A percentile compares a stretch with the other conserved stretches of the same genome.
Conservation (phyloP, 257 asterid genomes). For the Apocynum venetum region DNA sequence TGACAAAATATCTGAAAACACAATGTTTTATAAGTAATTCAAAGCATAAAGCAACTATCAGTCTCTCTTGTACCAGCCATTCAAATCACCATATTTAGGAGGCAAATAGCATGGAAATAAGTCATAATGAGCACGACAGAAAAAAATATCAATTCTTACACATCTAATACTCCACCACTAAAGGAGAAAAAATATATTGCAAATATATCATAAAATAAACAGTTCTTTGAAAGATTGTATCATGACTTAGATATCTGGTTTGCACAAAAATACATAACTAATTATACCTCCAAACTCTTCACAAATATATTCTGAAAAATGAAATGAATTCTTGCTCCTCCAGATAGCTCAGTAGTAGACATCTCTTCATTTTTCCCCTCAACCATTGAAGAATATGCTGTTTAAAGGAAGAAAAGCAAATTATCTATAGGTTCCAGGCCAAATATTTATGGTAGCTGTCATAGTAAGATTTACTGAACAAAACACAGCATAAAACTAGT, state of each 20-base stretch:
- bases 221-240: background rate
- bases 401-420: slow-evolving; percentile 24
- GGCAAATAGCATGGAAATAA: background rate
- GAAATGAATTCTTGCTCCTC: slow-evolving; percentile 97
- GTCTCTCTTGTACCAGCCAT: background rate
- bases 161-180: background rate
- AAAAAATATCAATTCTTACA: background rate
- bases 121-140: background rate
- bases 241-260: background rate
- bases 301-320: slow-evolving; percentile 89
- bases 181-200: background rate
- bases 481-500: background rate
- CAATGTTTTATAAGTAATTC: background rate
- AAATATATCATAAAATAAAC: background rate
- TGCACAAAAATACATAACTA: slow-evolving; percentile 18
- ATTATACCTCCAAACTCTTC: slow-evolving; percentile 82
- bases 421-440: background rate
- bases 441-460: background rate
- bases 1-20: background rate
- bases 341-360: slow-evolving; percentile 91
- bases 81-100: background rate
- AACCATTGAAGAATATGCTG: slow-evolving; percentile 90
- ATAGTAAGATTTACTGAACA: background rate
- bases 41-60: background rate
- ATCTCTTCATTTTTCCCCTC: slow-evolving; percentile 92